phyloP scores from a whole-genome alignment of 768 basidiomycete species.

The Gyrodon lividus region DNA sequence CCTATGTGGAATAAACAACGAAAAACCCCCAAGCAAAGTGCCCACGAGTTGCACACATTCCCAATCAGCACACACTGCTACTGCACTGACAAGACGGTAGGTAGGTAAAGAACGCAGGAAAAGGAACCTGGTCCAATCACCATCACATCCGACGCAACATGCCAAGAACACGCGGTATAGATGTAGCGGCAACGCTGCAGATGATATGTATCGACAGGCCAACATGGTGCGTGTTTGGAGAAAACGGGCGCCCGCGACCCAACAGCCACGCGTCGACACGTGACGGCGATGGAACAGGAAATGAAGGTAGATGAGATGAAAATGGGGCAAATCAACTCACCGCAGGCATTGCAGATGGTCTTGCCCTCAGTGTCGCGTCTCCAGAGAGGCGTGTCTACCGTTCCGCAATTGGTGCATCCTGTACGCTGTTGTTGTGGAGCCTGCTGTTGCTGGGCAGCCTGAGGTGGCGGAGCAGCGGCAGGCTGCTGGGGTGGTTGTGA shows the following conservation, averaged over 20 bases:
- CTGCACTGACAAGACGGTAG: slow-evolving; percentile 35
- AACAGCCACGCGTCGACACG: slow-evolving; percentile 38
- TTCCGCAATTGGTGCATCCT: slow-evolving; percentile 70
- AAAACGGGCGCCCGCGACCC: slow-evolving; percentile 34
- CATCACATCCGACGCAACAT: slow-evolving; percentile 33
- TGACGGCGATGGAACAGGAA: slow-evolving; percentile 34
- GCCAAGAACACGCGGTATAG: slow-evolving; percentile 34
- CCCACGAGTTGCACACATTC: slow-evolving; percentile 40
- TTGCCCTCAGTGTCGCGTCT: slow-evolving; percentile 78
- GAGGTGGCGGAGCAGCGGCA: slow-evolving; percentile 26
- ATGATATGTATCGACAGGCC: slow-evolving; percentile 35
- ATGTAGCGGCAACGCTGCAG: slow-evolving; percentile 32
- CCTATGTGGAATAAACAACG: slow-evolving; percentile 48
- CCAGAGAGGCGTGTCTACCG: slow-evolving; percentile 82
- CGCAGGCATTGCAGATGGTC: slow-evolving; percentile 87
- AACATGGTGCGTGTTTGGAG: slow-evolving; percentile 24
- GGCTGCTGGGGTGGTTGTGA: slow-evolving; percentile 24
- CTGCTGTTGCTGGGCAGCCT: slow-evolving; percentile 27
- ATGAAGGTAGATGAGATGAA: slow-evolving; percentile 35
- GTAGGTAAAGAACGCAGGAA: slow-evolving; percentile 32
- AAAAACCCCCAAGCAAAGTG: slow-evolving; percentile 32
- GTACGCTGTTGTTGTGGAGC: slow-evolving; percentile 40
- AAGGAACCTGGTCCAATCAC: slow-evolving; percentile 35
- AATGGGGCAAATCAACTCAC: slow-evolving; percentile 50
- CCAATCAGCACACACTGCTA: slow-evolving; percentile 38